Evolutionary conservation across 202 grass and related monocot species (phyloP), one percentile per base, ranked within the genome.

Genomic region (Panicum hallii): DNA sequence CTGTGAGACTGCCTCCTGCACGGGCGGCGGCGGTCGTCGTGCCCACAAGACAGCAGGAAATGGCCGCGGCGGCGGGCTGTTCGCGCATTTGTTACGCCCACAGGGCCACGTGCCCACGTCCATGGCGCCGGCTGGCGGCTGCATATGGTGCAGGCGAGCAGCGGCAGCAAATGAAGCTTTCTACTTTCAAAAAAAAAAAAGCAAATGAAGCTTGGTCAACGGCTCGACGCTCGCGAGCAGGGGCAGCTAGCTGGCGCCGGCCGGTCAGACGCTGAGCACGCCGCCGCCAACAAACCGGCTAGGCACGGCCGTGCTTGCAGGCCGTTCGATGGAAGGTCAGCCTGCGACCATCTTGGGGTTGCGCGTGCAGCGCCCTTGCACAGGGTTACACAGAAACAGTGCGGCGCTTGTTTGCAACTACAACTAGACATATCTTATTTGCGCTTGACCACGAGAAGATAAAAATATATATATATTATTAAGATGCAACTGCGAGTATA

Each of bases 71-170:
- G 38, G n/a, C 49, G 41, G 26, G 23, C 26, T 49, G 54, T 38
- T 32, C 23, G 67, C 41, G 67, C 41, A 61, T 67, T 72, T 78
- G 79, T 52, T 78, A 72, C 11, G 78, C 30, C 74, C 80, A 82
- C 67, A 36, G 6, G 66, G 67, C 9, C 74, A 66, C 11, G 66
- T 48, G 66, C 53, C 9, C 74, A 66, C 11, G 66, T 48, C 45
- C 32, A 23, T 13, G 53, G 9, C 67, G 15, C 28, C 67, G 22
- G 53, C 6, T 53, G 15, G 19, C 67, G 22, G 41, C 49, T 17
- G 64, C 48, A 10, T 9, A 55, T 36, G 45, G 47, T 38, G 10
- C 44, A 11, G 9, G 1, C 2, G 58, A 36, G 46, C 48, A 26
- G 36, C 1, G n/a, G 49, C 2, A 22, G 55, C 26, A 65, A 17